Percentiles rank a stretch among this genome's conserved stretches.
Evolutionary conservation across 352 stramenopile genomes (phyloP).

Genomic region (Phytopythium oedochilum): DNA sequence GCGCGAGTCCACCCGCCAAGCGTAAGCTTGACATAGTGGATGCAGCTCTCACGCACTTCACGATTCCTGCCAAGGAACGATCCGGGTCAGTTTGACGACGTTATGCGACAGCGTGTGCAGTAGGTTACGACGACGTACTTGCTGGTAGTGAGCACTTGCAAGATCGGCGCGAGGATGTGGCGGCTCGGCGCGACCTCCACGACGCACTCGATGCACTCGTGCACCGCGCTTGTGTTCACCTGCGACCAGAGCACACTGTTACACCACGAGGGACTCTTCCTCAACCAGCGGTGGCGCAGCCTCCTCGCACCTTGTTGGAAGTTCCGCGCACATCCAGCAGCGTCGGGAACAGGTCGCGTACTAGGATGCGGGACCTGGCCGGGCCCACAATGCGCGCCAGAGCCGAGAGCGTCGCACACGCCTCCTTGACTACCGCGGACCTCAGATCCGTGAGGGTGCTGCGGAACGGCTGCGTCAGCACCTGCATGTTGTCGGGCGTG

Average conservation of each 20-base stretch:
- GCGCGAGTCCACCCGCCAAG: conserved; percentile 28
- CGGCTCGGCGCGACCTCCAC: conserved; percentile 35
- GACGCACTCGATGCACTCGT: conserved; percentile 52
- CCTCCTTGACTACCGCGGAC: conserved; percentile 59
- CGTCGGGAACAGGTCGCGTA: conserved; percentile 59
- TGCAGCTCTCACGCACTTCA: conserved; percentile 57
- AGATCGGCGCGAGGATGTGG: conserved; percentile 39
- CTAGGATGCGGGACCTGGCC: conserved; percentile 40
- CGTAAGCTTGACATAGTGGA: conserved; percentile 42
- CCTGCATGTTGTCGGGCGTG: conserved; percentile 41
- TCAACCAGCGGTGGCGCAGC: background rate
- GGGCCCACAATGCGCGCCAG: conserved; percentile 30
- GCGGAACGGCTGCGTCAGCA: conserved; percentile 52
- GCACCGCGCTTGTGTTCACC: conserved; percentile 45
- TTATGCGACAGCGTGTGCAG: too few relatives aligned
- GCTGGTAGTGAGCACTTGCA: conserved; percentile 36
- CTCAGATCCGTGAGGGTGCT: conserved; percentile 48
- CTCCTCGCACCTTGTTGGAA: conserved; percentile 40
- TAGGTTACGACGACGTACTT: too few relatives aligned
- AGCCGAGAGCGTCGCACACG: conserved; percentile 40
- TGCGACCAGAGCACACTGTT: background rate
- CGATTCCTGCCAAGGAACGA: conserved; percentile 55
- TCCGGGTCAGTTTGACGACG: too few relatives aligned
- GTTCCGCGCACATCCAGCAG: conserved; percentile 44
- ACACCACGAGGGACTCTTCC: background rate